Conservation (phyloP, 1,284 basidiomycete species). For the Boletus subluridellus region DNA sequence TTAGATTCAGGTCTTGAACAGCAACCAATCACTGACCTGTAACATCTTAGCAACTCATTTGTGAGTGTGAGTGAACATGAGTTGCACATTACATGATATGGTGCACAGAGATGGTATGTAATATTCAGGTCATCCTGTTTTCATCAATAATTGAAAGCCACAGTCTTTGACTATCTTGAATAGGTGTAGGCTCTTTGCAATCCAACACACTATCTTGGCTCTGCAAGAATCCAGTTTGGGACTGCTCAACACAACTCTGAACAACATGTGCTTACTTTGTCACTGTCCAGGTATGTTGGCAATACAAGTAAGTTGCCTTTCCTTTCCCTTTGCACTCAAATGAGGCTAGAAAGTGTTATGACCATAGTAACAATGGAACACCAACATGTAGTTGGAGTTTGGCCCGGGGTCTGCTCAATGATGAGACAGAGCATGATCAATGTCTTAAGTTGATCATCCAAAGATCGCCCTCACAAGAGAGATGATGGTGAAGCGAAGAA, state of each 20-base stretch:
- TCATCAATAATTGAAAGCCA: slow-evolving; percentile 21
- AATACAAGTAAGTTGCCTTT: not conserved
- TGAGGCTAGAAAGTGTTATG: not conserved
- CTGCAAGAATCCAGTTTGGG: not conserved
- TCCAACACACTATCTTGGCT: slow-evolving; percentile 24
- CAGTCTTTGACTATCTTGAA: slow-evolving; percentile 26
- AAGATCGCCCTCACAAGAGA: no score
- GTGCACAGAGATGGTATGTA: not conserved
- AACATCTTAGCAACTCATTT: not conserved
- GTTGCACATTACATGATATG: not conserved
- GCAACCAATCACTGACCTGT: not conserved
- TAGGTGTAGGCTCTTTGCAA: slow-evolving; percentile 19
- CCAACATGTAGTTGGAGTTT: no score
- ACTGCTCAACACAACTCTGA: not conserved
- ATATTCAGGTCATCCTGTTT: not conserved
- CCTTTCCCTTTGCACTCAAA: not conserved
- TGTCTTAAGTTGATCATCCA: no score
- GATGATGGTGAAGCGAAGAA: no score
- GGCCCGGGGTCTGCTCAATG: no score
- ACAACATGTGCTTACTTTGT: not conserved
- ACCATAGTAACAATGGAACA: no score
- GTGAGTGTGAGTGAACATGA: not conserved
- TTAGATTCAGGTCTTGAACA: not conserved
- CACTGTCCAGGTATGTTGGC: not conserved
- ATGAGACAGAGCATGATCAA: no score